These are phyloP conservation scores for Barbarea vulgaris DNA, from an alignment of 345 rosid genomes.

Conservation along the genomic window DNA sequence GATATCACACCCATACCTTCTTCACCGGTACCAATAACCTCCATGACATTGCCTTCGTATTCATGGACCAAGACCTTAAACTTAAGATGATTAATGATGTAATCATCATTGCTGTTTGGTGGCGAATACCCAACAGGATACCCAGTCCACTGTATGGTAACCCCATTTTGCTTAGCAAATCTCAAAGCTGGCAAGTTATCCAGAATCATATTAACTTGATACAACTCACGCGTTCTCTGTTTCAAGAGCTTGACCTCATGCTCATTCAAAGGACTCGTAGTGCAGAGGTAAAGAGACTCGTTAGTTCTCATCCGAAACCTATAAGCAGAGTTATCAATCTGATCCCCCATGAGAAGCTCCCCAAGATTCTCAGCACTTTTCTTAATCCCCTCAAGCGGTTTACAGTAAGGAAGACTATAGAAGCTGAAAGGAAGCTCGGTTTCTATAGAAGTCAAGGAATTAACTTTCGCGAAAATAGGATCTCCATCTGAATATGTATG, in stretches of 20 bases:
- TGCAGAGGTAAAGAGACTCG: conserved; percentile 74
- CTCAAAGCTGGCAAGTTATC: conserved; percentile 89
- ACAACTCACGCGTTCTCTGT: conserved; percentile 77
- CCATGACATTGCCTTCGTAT: conserved; percentile 70
- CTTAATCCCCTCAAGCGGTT: conserved; percentile 58
- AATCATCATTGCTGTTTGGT: conserved; percentile 70
- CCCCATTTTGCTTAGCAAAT: conserved; percentile 64
- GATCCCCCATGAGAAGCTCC: conserved; percentile 90
- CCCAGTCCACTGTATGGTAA: conserved; percentile 86
- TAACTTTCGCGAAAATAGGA: conserved; percentile 63
- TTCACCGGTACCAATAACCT: conserved; percentile 85
- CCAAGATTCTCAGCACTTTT: conserved; percentile 92
- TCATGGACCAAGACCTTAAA: conserved; percentile 76
- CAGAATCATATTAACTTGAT: conserved; percentile 86
- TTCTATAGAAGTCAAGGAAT: conserved; percentile 88
- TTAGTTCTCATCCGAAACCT: conserved; percentile 69
- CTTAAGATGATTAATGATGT: conserved; percentile 79
- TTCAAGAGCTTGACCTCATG: conserved; percentile 85
- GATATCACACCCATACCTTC: conserved; percentile 82
- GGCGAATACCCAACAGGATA: conserved; percentile 76
- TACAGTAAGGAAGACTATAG: conserved; percentile 81
- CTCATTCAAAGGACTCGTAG: conserved; percentile 58
- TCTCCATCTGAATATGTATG: conserved; percentile 63
- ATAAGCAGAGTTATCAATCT: conserved; percentile 85
- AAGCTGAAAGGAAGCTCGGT: conserved; percentile 87